phyloP scores from a whole-genome alignment of 805 yeast genomes.

The Lipomyces kockii region DNA sequence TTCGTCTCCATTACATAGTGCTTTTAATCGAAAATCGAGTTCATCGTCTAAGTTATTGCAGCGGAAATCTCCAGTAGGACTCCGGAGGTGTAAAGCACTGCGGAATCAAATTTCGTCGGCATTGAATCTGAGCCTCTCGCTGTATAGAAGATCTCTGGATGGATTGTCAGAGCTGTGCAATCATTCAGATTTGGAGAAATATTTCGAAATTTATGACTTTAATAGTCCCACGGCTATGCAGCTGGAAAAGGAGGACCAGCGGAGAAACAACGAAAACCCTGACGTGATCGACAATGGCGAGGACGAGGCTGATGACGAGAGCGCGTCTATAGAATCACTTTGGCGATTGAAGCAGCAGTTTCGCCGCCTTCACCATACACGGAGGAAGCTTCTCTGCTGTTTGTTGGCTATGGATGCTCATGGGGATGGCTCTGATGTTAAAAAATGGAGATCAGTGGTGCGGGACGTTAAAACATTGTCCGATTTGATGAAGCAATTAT shows the following conservation, averaged over 20 bases:
- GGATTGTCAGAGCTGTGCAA: constrained; percentile 25
- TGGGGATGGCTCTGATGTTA: constrained; percentile 29
- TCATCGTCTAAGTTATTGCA: constrained; percentile 1
- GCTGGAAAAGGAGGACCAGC: background rate
- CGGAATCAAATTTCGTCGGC: constrained; percentile 27
- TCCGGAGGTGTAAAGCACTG: constrained; percentile 27
- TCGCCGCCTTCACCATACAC: constrained; percentile 28
- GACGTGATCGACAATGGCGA: constrained; percentile 5
- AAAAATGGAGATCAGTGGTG: constrained; percentile 28
- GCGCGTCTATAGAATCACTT: constrained; percentile 10
- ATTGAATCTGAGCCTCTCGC: constrained; percentile 30
- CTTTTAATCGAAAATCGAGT: background rate
- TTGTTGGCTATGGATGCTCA: constrained; percentile 35
- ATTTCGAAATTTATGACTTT: constrained; percentile 35
- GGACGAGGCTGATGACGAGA: constrained; percentile 5
- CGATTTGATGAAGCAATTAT: constrained; percentile 23
- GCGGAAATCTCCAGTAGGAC: constrained; percentile 3
- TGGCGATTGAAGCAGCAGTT: constrained; percentile 28
- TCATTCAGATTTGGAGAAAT: constrained; percentile 25
- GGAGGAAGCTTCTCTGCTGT: constrained; percentile 37
- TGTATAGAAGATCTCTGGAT: constrained; percentile 21
- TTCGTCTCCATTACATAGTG: background rate
- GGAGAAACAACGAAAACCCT: background rate
- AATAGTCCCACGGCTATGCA: constrained; percentile 5
- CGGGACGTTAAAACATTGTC: constrained; percentile 30